A percentile compares a stretch with the other conserved stretches of the same genome.
These are phyloP conservation scores for Yamadazyma blattariae DNA, from an alignment of 1,139 yeast genomes.

Conservation along the genomic window DNA sequence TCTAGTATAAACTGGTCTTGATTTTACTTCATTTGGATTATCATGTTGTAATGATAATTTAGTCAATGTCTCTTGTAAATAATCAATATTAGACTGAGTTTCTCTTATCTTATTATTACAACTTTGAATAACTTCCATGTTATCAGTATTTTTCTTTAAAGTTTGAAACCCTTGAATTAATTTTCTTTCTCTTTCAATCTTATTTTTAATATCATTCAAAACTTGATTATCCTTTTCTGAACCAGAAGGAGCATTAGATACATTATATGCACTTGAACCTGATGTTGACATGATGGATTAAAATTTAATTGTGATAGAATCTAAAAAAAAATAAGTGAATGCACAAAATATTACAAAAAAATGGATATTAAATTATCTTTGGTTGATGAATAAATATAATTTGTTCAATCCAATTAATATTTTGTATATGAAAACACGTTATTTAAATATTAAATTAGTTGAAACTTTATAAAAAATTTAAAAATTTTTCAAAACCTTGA, in stretches of 20 bases:
- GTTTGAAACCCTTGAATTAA: slow-evolving; percentile 85
- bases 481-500: too few relatives aligned
- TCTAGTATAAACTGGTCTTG: slow-evolving; percentile 53
- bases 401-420: too few relatives aligned
- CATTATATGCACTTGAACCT: neutral
- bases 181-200: slow-evolving; percentile 84
- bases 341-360: too few relatives aligned
- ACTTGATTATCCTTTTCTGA: slow-evolving; percentile 18
- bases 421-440: too few relatives aligned
- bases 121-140: slow-evolving; percentile 80
- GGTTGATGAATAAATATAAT: too few relatives aligned
- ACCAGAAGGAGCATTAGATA: neutral
- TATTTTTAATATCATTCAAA: slow-evolving; percentile 65
- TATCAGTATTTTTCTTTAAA: slow-evolving; percentile 72
- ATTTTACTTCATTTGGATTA: slow-evolving; percentile 5
- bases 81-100: slow-evolving; percentile 87
- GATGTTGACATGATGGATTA: too few relatives aligned
- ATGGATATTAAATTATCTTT: too few relatives aligned
- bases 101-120: slow-evolving; percentile 91
- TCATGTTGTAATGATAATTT: slow-evolving; percentile 48
- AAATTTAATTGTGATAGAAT: too few relatives aligned
- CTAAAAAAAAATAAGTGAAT: too few relatives aligned
- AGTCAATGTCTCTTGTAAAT: slow-evolving; percentile 72
- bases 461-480: too few relatives aligned
- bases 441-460: too few relatives aligned